These are phyloP conservation scores for Moesziomyces globuligerus DNA, from an alignment of 1,284 basidiomycete species.

Conservation along the genomic window DNA sequence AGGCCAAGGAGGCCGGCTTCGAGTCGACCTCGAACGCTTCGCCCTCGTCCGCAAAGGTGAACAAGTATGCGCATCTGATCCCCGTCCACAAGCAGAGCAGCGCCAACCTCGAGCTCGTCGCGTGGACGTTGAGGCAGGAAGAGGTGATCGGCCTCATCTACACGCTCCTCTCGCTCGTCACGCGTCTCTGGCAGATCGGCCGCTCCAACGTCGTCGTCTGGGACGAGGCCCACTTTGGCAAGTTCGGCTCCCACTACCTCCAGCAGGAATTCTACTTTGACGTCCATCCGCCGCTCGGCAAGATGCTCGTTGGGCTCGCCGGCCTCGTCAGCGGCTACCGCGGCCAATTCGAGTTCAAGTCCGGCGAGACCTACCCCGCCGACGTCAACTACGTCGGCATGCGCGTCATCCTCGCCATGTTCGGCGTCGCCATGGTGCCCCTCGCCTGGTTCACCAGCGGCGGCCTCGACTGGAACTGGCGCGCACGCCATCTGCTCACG, in stretches of 20 bases:
- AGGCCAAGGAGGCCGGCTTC: conserved; percentile 41
- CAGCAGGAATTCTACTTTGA: conserved; percentile 73
- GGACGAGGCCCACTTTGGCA: conserved; percentile 77
- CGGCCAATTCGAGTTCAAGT: conserved; percentile 93
- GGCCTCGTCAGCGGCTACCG: conserved; percentile 91
- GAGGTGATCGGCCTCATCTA: conserved; percentile 74
- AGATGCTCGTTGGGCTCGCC: conserved; percentile 96
- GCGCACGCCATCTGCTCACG: conserved; percentile 89
- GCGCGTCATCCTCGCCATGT: conserved; percentile 91
- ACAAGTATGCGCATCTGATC: conserved; percentile 61
- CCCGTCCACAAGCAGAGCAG: conserved; percentile 56
- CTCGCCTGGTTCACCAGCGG: conserved; percentile 95
- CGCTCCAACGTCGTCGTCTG: conserved; percentile 86
- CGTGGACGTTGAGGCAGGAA: conserved; percentile 46
- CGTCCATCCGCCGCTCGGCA: conserved; percentile 91
- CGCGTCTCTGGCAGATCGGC: conserved; percentile 94
- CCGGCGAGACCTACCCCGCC: conserved; percentile 84
- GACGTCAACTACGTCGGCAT: conserved; percentile 91
- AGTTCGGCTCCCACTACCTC: conserved; percentile 83
- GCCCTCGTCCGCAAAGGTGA: conserved; percentile 9
- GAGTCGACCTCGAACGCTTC: conserved; percentile 6
- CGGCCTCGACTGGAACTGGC: conserved; percentile 90
- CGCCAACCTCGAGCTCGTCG: conserved; percentile 38
- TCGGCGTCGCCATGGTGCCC: conserved; percentile 94
- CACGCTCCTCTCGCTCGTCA: conserved; percentile 91